Percentiles rank a stretch among this genome's conserved stretches.
Conservation (phyloP, 345 rosid genomes). For the Rhizophora mangle region DNA sequence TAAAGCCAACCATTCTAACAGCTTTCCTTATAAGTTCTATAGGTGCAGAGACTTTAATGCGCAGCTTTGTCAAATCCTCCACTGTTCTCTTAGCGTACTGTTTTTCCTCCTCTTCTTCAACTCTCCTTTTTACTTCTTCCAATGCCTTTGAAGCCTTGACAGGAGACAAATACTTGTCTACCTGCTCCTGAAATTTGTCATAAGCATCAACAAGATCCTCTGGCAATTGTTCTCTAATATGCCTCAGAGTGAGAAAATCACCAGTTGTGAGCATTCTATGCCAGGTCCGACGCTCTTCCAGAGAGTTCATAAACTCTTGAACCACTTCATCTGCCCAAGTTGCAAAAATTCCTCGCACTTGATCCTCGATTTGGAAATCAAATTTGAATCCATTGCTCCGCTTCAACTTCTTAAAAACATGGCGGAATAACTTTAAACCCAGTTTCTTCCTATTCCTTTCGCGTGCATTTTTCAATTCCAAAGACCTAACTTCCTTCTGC, state of each 20-base stretch:
- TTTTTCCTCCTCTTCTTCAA: constrained; percentile 59
- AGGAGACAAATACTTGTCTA: constrained; percentile 67
- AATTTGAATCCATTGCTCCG: constrained; percentile 47
- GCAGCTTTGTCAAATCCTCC: constrained; percentile 68
- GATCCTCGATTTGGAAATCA: constrained; percentile 57
- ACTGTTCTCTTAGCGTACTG: constrained; percentile 64
- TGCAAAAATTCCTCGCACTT: constrained; percentile 58
- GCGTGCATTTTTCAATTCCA: constrained; percentile 72
- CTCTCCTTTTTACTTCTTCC: constrained; percentile 64
- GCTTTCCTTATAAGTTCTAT: constrained; percentile 79
- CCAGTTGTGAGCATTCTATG: constrained; percentile 77
- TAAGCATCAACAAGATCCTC: constrained; percentile 66
- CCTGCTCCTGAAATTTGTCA: constrained; percentile 79
- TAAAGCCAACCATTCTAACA: constrained; percentile 75
- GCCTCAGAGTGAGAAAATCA: constrained; percentile 70
- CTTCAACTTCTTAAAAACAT: constrained; percentile 75
- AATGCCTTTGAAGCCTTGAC: constrained; percentile 50
- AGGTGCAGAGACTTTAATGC: constrained; percentile 79
- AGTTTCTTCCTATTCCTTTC: constrained; percentile 76
- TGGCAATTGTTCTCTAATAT: constrained; percentile 76
- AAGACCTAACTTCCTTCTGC: constrained; percentile 74
- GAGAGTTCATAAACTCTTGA: constrained; percentile 64
- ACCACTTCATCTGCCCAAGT: constrained; percentile 79
- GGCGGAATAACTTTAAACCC: constrained; percentile 67
- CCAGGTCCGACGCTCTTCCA: constrained; percentile 77